Percentiles rank a stretch among this genome's conserved stretches.
Conservation (phyloP, 352 stramenopile genomes). For the Globisporangium heterothallicum region DNA sequence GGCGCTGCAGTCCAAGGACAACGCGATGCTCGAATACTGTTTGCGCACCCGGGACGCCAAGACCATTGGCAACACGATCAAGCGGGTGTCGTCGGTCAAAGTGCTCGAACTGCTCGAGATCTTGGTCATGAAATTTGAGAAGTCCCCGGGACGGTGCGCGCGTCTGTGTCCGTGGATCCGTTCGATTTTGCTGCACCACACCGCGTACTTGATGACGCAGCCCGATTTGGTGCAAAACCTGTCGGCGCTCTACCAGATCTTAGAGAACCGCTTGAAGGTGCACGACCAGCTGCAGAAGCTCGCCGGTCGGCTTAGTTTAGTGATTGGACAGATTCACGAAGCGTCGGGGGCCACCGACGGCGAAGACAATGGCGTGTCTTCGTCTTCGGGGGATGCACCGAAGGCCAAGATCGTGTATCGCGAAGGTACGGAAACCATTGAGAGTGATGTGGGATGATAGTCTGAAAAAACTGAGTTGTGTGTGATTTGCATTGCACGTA, state of each 20-base stretch:
- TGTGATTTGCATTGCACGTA: constrained; percentile 6
- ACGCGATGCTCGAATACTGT: constrained; percentile 81
- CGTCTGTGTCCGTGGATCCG: constrained; percentile 81
- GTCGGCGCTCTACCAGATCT: constrained; percentile 77
- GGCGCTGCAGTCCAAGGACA: constrained; percentile 83
- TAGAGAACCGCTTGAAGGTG: constrained; percentile 78
- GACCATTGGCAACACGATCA: constrained; percentile 69
- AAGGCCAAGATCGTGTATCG: constrained; percentile 61
- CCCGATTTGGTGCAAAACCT: constrained; percentile 79
- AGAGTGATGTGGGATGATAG: no score
- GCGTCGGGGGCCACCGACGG: constrained; percentile 17
- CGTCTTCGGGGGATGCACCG: constrained; percentile 36
- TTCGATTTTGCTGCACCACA: constrained; percentile 78
- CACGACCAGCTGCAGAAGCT: constrained; percentile 83
- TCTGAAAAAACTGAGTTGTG: constrained; percentile 5
- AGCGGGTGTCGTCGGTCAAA: constrained; percentile 65
- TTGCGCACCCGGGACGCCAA: constrained; percentile 72
- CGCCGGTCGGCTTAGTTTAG: constrained; percentile 67
- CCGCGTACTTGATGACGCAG: constrained; percentile 79
- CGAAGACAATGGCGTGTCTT: constrained; percentile 12
- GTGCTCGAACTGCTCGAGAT: constrained; percentile 74
- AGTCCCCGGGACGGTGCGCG: constrained; percentile 67
- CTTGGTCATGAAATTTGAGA: constrained; percentile 81
- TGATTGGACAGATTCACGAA: constrained; percentile 82
- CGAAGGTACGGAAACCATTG: constrained; percentile 45